Evolutionary conservation across 2,329 filamentous ascomycete genomes (phyloP), one percentile per base, ranked within the genome.

Genomic region (Penicillium hesseltinei): DNA sequence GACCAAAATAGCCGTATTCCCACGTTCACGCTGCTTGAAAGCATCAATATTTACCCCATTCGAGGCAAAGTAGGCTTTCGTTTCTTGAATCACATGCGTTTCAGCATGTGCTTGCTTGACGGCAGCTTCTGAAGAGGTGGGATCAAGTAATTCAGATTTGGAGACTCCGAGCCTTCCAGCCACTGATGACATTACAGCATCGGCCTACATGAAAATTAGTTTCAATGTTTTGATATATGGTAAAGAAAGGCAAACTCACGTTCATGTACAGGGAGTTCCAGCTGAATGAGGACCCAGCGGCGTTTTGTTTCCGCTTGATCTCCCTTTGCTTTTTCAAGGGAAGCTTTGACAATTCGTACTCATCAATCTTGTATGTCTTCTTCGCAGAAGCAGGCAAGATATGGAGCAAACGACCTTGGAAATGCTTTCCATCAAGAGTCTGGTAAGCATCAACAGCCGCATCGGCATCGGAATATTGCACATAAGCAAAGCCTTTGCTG

Each of bases 211-310:
- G 56, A 39, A 35, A 25, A 56, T 73, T 65, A 71, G 67, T 56
- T 47, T 51, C 46, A 33, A 6, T 29, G 8, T 48, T 25, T 35
- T 9, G 8, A 15, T 29, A 11, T 17, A 36, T 19, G 11, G 15
- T n/a, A 45, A 33, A 54, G 4, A 31, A 31, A 49, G 23, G 46
- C 21, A n/a, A 45, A 72, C 72, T 73, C 77, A 91, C 89, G 75
- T 89, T 97, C 90, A 99, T 95, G 75, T 94, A 99, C n/a, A 99
- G 81, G n/a, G 92, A 93, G 79, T 99, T 99, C 94, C 94, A 99
- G 73, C 93, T 96, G 78, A 97, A 97, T 1, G 84, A 86, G 48
- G 84, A 86, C 31, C 87, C 88, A 9, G 89, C 83, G 23, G 92
- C 90, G 67, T 93, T 88, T 49, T 88, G 83, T 76, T 90, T 95